Base-by-base conservation (phyloP, 768 basidiomycete species). In the Suillus bovinus region DNA sequence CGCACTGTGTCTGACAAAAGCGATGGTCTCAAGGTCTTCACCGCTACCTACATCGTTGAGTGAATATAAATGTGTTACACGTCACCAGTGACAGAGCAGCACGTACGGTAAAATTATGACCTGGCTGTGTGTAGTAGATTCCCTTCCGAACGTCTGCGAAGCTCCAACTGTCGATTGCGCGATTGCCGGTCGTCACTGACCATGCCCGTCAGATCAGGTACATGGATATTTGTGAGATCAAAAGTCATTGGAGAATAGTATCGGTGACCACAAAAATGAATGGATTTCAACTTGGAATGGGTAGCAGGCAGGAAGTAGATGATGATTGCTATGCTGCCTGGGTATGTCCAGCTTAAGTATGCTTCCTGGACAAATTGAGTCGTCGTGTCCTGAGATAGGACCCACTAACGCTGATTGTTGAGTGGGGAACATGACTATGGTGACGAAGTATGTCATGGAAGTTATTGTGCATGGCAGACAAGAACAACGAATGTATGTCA, bases 131-230 rank as follows among this genome's bases (percentile, higher is more conserved):
- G 5, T 29, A 22, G 20, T 59, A 33, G 5, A 4, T 27, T 34
- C 11, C 58, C 24, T 9, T 57, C 31, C n/a, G 22, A 5, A 59
- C 58, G 31, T 59, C 44, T 46, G 58, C 58, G 11, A 29, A 59
- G 50, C 1, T 36, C 7, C 58, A 29, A 5, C 50, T 46, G 14
- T 52, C 58, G 50, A 59, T 1, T 17, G 10, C 16, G 1, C 7
- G n/a, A 20, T 29, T 6, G 16, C 24, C 29, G 5, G 2, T 5
- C 6, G 4, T 57, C 58, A 22, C 27, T n/a, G 27, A 59, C 58
- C 29, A 6, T 33, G 22, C 53, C 53, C n/a, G 52, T 59, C 42
- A 59, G 27, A 27, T 59, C 13, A 5, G 0, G 4, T 33, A 33
- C 17, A 50, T n/a, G 0, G 58, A 59, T 33, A 16, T 20, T 13